These are phyloP conservation scores for Mortierella alpina DNA, from an alignment of 192 early-diverging fungal genomes.

Conservation along the genomic window DNA sequence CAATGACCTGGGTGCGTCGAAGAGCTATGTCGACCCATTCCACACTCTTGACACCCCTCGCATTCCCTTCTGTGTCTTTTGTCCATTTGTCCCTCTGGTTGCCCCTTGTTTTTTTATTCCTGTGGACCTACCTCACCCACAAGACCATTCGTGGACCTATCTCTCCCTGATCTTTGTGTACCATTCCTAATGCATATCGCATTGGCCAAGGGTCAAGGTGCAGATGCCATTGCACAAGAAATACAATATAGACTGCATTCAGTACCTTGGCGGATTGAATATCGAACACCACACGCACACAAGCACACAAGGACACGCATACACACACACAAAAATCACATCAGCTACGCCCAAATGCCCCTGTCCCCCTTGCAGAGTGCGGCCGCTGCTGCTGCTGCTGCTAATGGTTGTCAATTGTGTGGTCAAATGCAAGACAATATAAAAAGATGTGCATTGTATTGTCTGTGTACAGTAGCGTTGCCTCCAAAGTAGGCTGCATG, in stretches of 20 bases:
- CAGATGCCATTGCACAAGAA: conserved; percentile 34
- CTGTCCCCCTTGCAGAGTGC: background rate
- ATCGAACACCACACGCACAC: background rate
- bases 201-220: conserved; percentile 23
- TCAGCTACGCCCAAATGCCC: conserved; percentile 19
- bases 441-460: too few species aligned
- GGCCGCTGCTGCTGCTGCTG: too few species aligned
- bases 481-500: too few species aligned
- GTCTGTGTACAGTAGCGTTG: too few species aligned
- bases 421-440: too few species aligned
- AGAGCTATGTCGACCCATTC: too few species aligned
- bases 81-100: background rate
- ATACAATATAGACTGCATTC: background rate
- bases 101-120: conserved; percentile 5
- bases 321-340: conserved; percentile 1
- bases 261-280: conserved; percentile 11
- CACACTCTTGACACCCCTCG: too few species aligned
- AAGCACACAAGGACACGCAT: background rate
- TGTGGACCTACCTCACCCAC: conserved; percentile 1
- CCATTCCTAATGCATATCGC: conserved; percentile 44
- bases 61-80: too few species aligned
- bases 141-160: background rate
- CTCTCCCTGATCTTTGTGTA: conserved; percentile 31
- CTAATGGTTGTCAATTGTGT: too few species aligned
- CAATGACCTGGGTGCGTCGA: too few species aligned